These are phyloP conservation scores for Sporothrix sp. DNA, from an alignment of 2,329 filamentous ascomycete genomes.

Conservation along the genomic window DNA sequence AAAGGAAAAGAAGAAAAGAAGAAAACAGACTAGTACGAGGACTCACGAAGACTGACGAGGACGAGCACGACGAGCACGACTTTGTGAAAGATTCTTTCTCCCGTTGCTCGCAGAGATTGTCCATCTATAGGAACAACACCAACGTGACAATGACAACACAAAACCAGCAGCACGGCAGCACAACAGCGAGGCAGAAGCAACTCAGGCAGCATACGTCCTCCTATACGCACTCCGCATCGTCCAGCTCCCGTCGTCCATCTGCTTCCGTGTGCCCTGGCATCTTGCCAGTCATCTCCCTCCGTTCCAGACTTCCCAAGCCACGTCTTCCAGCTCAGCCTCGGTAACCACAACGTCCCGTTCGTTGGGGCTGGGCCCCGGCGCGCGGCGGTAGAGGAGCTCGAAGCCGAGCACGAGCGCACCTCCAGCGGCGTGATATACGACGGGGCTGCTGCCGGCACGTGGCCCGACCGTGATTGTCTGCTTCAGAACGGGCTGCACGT, in stretches of 20 bases:
- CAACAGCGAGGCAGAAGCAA: too few species aligned
- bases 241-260: too few species aligned
- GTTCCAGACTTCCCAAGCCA: neutral
- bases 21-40: neutral
- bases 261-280: too few species aligned
- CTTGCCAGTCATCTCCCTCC: too few species aligned
- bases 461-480: neutral
- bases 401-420: neutral
- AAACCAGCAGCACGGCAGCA: too few species aligned
- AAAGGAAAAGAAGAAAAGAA: neutral
- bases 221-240: too few species aligned
- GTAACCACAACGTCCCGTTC: neutral
- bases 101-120: too few species aligned
- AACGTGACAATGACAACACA: too few species aligned
- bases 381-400: neutral
- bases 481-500: neutral
- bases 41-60: too few species aligned
- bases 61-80: neutral
- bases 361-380: neutral
- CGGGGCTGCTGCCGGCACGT: neutral
- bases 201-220: too few species aligned
- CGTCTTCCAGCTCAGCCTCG: neutral
- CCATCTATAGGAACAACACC: too few species aligned
- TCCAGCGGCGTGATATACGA: neutral
- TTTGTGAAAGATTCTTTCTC: too few species aligned